A percentile compares a stretch with the other conserved stretches of the same genome.
Conservation (phyloP, 2,329 filamentous ascomycete species). For the Aulographum hederae region DNA sequence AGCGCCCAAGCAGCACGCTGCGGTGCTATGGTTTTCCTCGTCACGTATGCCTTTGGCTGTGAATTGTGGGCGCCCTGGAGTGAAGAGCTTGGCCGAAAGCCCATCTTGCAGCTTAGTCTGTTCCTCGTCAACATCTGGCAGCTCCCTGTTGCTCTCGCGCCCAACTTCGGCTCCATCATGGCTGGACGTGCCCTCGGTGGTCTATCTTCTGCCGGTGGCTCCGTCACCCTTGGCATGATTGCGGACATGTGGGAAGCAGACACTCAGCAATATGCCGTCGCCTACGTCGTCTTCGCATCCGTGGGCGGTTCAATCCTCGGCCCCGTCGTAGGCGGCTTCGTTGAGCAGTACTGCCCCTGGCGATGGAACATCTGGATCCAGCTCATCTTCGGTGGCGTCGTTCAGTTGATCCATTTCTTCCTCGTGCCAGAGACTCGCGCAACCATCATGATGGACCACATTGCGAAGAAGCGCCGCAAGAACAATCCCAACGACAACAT, state of each 20-base stretch:
- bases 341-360: conserved; percentile 50
- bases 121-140: conserved; percentile 61
- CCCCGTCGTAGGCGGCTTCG: conserved; percentile 62
- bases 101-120: conserved; percentile 54
- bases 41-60: conserved; percentile 61
- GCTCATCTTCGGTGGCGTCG: conserved; percentile 56
- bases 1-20: conserved; percentile 49
- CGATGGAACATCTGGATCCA: conserved; percentile 74
- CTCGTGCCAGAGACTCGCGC: conserved; percentile 62
- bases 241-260: conserved; percentile 43
- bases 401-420: conserved; percentile 49
- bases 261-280: conserved; percentile 36
- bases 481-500: conserved; percentile 28
- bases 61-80: conserved; percentile 81
- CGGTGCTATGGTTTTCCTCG: conserved; percentile 62
- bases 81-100: conserved; percentile 64
- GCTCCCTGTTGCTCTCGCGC: conserved; percentile 28
- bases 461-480: conserved; percentile 57
- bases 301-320: conserved; percentile 62
- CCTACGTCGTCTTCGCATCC: conserved; percentile 55
- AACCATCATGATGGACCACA: conserved; percentile 59
- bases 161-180: conserved; percentile 53
- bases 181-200: conserved; percentile 54
- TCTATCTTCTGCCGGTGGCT: conserved; percentile 49
- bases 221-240: conserved; percentile 45